Percentiles rank a stretch among this genome's conserved stretches.
phyloP scores from a whole-genome alignment of 257 asterid genomes.

The Solanum bukasovii region DNA sequence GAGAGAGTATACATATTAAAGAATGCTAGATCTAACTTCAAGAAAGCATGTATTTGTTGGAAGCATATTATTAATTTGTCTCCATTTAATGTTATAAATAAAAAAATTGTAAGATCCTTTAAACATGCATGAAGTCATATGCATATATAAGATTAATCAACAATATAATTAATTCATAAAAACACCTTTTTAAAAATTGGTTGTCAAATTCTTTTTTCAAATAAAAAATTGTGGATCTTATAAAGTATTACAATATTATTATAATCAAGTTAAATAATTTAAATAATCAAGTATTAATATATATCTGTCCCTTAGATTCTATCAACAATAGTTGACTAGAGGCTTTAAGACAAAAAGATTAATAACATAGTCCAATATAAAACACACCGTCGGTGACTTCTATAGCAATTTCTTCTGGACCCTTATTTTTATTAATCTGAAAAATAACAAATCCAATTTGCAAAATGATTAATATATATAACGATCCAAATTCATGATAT shows the following conservation, averaged over 20 bases:
- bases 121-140: neutral
- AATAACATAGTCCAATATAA: neutral
- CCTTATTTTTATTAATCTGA: neutral
- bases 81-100: neutral
- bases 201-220: neutral
- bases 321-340: neutral
- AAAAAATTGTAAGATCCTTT: neutral
- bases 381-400: neutral
- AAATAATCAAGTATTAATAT: neutral
- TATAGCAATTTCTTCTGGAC: neutral
- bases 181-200: neutral
- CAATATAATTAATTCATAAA: neutral
- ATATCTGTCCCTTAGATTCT: neutral
- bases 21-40: neutral
- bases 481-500: neutral
- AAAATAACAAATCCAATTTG: neutral
- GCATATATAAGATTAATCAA: neutral
- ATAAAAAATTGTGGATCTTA: neutral
- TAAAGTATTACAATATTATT: neutral
- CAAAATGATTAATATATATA: neutral
- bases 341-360: neutral
- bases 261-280: neutral
- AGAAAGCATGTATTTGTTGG: neutral
- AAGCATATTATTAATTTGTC: neutral
- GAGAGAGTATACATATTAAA: neutral